phyloP scores from a whole-genome alignment of 192 early-diverging fungal species.

The Dimargaris xerosporica region DNA sequence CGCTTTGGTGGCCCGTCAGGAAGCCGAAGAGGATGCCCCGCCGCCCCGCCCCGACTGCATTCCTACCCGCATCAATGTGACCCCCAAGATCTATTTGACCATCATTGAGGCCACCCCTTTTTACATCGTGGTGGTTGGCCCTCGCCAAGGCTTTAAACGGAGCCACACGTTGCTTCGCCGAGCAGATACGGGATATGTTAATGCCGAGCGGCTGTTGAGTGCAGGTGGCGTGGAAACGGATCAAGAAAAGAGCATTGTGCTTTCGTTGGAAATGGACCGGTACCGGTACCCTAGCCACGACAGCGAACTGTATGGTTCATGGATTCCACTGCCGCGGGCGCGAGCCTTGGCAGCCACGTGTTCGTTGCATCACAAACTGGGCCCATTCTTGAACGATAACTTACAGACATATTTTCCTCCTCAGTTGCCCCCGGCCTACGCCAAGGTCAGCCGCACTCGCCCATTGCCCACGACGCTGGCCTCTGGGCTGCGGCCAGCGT shows the following conservation, averaged over 20 bases:
- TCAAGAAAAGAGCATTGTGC: conserved; percentile 65
- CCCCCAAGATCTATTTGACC: conserved; percentile 24
- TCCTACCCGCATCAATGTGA: conserved; percentile 3
- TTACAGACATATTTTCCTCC: conserved; percentile 48
- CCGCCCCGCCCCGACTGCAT: conserved; percentile 12
- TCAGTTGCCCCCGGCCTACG: conserved; percentile 34
- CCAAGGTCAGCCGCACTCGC: conserved; percentile 5
- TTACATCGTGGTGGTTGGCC: conserved; percentile 8
- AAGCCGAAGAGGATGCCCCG: conserved; percentile 2
- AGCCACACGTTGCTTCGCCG: conserved; percentile 58
- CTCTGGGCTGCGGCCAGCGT: not conserved
- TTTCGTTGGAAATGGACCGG: conserved; percentile 69
- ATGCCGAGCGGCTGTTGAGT: conserved; percentile 65
- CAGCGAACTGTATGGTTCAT: conserved; percentile 67
- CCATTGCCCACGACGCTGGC: not conserved
- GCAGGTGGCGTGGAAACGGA: conserved; percentile 80
- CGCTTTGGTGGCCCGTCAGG: conserved; percentile 1
- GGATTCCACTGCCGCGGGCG: conserved; percentile 81
- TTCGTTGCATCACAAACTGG: conserved; percentile 57
- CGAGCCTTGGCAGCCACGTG: conserved; percentile 68
- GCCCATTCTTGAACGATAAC: conserved; percentile 60
- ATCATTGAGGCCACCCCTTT: conserved; percentile 24
- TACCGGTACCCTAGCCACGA: conserved; percentile 55
- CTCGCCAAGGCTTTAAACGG: conserved; percentile 15
- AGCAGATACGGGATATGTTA: conserved; percentile 72